Evolutionary conservation across 306 rosid genomes (phyloP).

Genomic region (Quercus rubra): DNA sequence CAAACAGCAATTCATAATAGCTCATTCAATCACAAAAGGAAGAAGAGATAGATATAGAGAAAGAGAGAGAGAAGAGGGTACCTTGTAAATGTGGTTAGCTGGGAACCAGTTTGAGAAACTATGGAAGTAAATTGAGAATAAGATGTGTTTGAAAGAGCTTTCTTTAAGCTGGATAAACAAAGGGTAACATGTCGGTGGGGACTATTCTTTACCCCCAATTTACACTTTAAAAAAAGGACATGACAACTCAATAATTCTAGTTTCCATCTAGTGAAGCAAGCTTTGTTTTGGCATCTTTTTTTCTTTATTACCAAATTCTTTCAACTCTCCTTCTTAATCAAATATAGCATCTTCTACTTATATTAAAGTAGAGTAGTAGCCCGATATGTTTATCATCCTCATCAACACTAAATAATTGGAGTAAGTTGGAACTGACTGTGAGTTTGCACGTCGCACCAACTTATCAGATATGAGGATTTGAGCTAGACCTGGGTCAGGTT

Average conservation of each 20-base stretch:
- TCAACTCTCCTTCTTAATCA: constrained; percentile 35
- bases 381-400: background rate
- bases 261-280: constrained; percentile 64
- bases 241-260: constrained; percentile 64
- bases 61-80: constrained; percentile 15
- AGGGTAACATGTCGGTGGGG: constrained; percentile 36
- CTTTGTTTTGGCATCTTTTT: constrained; percentile 41
- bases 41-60: background rate
- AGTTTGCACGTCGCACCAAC: background rate
- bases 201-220: constrained; percentile 32
- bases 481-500: background rate
- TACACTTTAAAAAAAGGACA: constrained; percentile 32
- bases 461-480: background rate
- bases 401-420: background rate
- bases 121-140: constrained; percentile 29
- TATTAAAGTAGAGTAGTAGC: background rate
- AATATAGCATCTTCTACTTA: constrained; percentile 13
- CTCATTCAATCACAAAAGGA: background rate
- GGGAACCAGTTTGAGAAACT: constrained; percentile 26
- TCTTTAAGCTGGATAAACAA: constrained; percentile 34
- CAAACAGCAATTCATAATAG: background rate
- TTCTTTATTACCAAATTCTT: constrained; percentile 3
- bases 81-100: constrained; percentile 24
- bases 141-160: constrained; percentile 9
- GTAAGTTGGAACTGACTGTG: background rate